Evolutionary conservation across 148 eudicot genomes (phyloP).

Genomic region (Diospyros lotus): DNA sequence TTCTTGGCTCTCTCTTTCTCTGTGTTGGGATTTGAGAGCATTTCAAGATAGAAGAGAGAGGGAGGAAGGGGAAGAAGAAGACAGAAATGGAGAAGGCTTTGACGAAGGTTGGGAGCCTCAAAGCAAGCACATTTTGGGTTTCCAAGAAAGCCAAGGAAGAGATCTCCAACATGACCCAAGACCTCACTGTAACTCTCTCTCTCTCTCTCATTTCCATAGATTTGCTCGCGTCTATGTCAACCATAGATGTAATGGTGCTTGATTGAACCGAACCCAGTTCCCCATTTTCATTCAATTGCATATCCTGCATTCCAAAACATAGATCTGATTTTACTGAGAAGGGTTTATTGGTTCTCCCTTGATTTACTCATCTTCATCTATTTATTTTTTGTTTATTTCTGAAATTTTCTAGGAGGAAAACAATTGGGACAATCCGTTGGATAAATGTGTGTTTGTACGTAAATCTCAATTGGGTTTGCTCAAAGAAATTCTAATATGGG

Average conservation of each 20-base stretch:
- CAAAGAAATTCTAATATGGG: not conserved
- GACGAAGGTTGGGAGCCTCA: constrained; percentile 74
- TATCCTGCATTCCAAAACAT: not conserved
- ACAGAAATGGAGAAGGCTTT: constrained; percentile 65
- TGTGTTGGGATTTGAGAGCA: not conserved
- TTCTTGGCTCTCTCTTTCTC: not conserved
- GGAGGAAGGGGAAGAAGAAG: not conserved
- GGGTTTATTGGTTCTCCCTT: not conserved
- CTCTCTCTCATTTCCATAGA: not conserved
- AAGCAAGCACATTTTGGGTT: constrained; percentile 69
- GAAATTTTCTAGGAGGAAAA: not conserved
- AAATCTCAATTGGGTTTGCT: not conserved
- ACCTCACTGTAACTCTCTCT: constrained; percentile 41
- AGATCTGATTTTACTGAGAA: not conserved
- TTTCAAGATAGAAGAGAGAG: constrained; percentile 13
- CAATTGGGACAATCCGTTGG: not conserved
- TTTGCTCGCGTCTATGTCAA: too few relatives aligned
- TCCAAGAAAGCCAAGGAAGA: constrained; percentile 89
- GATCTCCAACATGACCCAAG: constrained; percentile 61
- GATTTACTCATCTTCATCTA: not conserved
- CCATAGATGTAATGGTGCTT: too few relatives aligned
- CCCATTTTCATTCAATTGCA: not conserved
- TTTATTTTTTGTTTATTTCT: not conserved
- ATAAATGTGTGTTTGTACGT: not conserved
- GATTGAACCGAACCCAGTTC: not conserved